Evolutionary conservation across 2,329 filamentous ascomycete genomes (phyloP).

Genomic region (Ophiostoma ulmi): DNA sequence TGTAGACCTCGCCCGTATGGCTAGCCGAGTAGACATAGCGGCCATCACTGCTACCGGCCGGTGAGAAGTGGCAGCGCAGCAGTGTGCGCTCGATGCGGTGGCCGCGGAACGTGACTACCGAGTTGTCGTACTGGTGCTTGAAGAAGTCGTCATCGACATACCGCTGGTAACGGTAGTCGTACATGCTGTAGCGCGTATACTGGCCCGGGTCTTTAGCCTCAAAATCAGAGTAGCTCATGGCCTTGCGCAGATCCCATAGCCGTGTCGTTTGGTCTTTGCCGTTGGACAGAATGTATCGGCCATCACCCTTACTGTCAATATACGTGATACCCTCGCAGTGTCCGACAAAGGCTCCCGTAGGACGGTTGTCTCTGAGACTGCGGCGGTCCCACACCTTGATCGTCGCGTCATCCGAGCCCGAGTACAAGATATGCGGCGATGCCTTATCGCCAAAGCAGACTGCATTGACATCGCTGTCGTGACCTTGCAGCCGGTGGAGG

Average conservation of each 20-base stretch:
- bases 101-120: conserved; percentile 85
- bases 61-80: conserved; percentile 93
- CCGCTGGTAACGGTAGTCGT: conserved; percentile 67
- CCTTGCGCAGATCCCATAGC: conserved; percentile 89
- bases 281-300: conserved; percentile 83
- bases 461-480: conserved; percentile 87
- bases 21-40: conserved; percentile 92
- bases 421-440: conserved; percentile 91
- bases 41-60: conserved; percentile 76
- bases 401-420: conserved; percentile 88
- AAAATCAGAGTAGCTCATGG: conserved; percentile 67
- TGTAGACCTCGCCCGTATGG: conserved; percentile 79
- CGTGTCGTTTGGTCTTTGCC: conserved; percentile 97
- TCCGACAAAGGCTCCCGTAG: conserved; percentile 61
- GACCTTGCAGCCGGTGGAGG: conserved; percentile 70
- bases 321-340: conserved; percentile 64
- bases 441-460: conserved; percentile 89
- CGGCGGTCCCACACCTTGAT: conserved; percentile 95
- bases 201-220: conserved; percentile 51
- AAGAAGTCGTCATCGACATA: conserved; percentile 64
- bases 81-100: conserved; percentile 85
- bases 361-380: conserved; percentile 78
- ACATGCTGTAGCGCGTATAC: conserved; percentile 62
- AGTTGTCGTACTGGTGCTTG: conserved; percentile 79
- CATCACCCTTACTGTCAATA: conserved; percentile 65